Evolutionary conservation across 2,329 filamentous ascomycete genomes (phyloP), one percentile per base, ranked within the genome.

Genomic region (Lachnellula hyalina): DNA sequence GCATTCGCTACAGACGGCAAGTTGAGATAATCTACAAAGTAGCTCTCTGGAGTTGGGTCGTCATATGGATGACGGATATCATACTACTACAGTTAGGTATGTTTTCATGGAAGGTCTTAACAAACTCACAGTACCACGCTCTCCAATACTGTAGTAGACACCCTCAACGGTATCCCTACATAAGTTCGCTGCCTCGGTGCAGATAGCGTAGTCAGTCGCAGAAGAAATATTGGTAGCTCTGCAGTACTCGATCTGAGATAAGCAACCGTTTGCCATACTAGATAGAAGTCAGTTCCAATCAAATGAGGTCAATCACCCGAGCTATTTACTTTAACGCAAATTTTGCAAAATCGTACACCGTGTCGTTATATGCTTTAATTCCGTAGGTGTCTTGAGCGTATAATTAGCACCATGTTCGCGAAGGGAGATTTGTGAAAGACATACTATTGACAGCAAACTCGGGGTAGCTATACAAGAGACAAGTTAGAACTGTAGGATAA

Each of bases 121-220:
- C 35, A 19, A n/a, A 25, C 72, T n/a, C 42, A 53, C 47, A 28
- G 35, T 69, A 17, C 77, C 74, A 40, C 76, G 72, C 14, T 70
- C 74, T 48, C 71, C 70, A 41, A 55, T 63, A 11, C 3, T n/a
- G 49, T 63, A 63, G 19, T 56, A 64, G 4, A 65, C 72, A 0
- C 71, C 68, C 63, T 82, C 75, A 14, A 84, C 80, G 48, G 78
- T 81, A 61, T 81, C 78, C 47, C 78, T 72, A 63, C 80, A 83
- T 73, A 82, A 78, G 57, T 76, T 73, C 8, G 67, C 67, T 2
- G 81, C 80, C 63, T 80, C 76, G 4, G 73, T 71, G 65, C 80
- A 83, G 28, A 79, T 65, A 21, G 73, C 70, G 38, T 46, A 47
- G 17, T 61, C 60, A 5, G 36, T 40, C n/a, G 75, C 61, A 4